Conservation (phyloP, 257 asterid genomes). For the Nicotiana sylvestris region DNA sequence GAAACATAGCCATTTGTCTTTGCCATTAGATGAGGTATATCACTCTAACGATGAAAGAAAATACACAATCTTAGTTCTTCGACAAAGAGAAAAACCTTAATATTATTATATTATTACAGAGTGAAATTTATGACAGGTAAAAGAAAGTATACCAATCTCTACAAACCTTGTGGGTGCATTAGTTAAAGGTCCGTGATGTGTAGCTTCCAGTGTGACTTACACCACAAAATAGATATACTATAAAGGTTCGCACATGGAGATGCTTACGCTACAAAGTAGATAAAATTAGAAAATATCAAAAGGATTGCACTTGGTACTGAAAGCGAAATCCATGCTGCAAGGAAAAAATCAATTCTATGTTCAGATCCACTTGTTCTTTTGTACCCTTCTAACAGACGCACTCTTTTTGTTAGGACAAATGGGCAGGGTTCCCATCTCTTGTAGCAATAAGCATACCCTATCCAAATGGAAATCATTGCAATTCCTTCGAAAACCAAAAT, state of each 20-base stretch:
- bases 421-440: not conserved
- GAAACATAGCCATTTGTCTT: not conserved
- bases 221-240: not conserved
- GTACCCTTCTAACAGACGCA: not conserved
- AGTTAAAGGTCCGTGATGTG: slow-evolving; percentile 38
- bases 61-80: not conserved
- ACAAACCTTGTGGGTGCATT: slow-evolving; percentile 37
- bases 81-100: not conserved
- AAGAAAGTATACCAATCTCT: slow-evolving; percentile 29
- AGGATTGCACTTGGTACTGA: not conserved
- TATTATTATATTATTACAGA: not conserved
- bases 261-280: not conserved
- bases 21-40: not conserved
- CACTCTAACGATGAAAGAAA: not conserved
- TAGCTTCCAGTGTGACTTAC: slow-evolving; percentile 38
- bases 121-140: not conserved
- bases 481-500: too few relatives aligned
- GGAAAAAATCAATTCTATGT: not conserved
- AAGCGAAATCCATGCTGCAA: not conserved
- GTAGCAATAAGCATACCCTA: not conserved
- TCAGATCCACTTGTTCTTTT: not conserved
- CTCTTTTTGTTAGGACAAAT: not conserved
- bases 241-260: not conserved
- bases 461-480: too few relatives aligned
- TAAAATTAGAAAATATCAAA: not conserved